phyloP scores from a whole-genome alignment of 2,329 filamentous ascomycete species.

The Didymella segeticola region DNA sequence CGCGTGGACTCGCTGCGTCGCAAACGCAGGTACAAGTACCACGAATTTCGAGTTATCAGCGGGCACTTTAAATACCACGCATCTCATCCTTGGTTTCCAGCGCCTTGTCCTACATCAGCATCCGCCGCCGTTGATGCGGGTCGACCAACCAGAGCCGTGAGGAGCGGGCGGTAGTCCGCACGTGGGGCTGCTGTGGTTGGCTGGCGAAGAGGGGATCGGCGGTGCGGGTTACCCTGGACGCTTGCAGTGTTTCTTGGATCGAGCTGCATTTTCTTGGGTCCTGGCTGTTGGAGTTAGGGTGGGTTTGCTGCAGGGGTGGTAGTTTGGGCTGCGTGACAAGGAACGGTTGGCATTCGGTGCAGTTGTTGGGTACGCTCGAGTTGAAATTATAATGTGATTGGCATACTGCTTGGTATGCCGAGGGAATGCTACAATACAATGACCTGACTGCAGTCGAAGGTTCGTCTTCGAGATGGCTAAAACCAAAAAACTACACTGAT shows the following conservation, averaged over 20 bases:
- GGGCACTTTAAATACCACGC: no score
- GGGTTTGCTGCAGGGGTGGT: background rate
- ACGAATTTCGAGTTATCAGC: no score
- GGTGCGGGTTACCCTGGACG: no score
- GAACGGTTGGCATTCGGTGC: background rate
- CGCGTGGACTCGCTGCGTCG: background rate
- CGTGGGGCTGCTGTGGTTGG: constrained; percentile 12
- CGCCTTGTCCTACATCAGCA: constrained; percentile 13
- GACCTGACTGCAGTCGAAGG: background rate
- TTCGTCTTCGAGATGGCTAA: background rate
- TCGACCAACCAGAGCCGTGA: constrained; percentile 6
- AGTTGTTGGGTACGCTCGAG: background rate
- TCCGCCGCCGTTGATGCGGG: background rate
- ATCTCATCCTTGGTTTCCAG: background rate
- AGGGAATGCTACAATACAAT: background rate
- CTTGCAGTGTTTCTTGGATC: no score
- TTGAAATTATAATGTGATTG: background rate
- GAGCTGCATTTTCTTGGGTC: background rate
- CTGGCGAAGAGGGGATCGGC: constrained; percentile 2
- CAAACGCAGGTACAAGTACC: background rate
- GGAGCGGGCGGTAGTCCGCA: constrained; percentile 2
- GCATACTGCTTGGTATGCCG: background rate
- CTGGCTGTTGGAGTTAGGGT: background rate
- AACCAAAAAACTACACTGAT: background rate
- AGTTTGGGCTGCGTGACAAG: background rate